Conservation (phyloP, 1,139 yeast genomes). For the Schizosaccharomyces versatilis region DNA sequence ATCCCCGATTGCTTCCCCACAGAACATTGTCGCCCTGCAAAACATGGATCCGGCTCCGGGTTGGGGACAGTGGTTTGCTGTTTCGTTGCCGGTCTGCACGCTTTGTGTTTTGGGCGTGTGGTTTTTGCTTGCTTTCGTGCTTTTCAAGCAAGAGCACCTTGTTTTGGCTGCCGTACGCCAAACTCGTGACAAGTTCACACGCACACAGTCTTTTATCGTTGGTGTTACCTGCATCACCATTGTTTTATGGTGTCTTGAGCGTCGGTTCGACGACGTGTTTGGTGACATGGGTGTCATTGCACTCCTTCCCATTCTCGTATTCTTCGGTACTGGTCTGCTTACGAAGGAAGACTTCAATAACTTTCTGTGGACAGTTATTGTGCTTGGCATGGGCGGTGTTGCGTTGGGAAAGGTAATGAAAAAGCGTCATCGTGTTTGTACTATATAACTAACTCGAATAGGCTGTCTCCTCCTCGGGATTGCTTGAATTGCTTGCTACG, state of each 20-base stretch:
- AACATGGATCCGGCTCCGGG: conserved; percentile 77
- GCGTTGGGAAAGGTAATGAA: conserved; percentile 55
- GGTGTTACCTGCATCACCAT: conserved; percentile 49
- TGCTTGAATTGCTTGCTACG: conserved; percentile 53
- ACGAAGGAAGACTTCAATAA: conserved; percentile 75
- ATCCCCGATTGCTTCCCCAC: conserved; percentile 90
- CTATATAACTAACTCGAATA: too few species aligned
- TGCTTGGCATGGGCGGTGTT: conserved; percentile 89
- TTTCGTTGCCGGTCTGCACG: conserved; percentile 57
- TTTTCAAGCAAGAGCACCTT: conserved; percentile 15
- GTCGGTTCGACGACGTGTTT: conserved; percentile 40
- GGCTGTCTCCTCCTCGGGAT: conserved; percentile 64
- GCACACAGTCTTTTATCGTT: conserved; percentile 50
- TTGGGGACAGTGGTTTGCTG: conserved; percentile 86
- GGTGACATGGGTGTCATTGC: conserved; percentile 88
- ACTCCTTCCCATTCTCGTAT: conserved; percentile 55
- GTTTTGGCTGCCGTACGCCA: conserved; percentile 39
- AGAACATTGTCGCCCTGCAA: conserved; percentile 71
- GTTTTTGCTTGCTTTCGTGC: conserved; percentile 27
- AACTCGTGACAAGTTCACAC: conserved; percentile 41
- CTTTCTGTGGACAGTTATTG: conserved; percentile 81
- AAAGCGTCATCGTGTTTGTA: too few species aligned
- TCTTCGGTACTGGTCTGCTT: conserved; percentile 71
- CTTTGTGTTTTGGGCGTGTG: conserved; percentile 45
- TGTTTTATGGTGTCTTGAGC: conserved; percentile 65